Evolutionary conservation across 108 stramenopile species (phyloP), one percentile per base, ranked within the genome.

Genomic region (Nitzschia sp.): DNA sequence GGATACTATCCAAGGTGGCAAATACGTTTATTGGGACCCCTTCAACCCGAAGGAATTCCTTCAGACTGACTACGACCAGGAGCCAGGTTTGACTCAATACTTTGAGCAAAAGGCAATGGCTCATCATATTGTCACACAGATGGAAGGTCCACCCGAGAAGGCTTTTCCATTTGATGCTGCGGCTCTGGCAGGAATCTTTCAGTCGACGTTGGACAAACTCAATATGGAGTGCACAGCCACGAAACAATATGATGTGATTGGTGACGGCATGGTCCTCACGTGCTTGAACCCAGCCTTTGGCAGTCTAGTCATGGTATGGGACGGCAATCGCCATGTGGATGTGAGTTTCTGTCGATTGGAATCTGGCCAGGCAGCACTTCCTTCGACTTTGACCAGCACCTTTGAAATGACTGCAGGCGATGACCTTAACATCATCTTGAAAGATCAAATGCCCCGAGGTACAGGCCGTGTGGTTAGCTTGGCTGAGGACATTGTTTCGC

Each of bases 41-140:
- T 65, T 41, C 41, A 24, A 64, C 8, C 71, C 71, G 1, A 44
- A 39, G 0, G 55, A 26, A 11, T 80, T 73, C 34, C 51, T 70
- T 58, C 70, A 69, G 17, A 52, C 43, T 12, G 85, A 80, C 26
- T 91, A 91, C 51, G 83, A 91, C 39, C 78, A 76, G 43, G 62
- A 51, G 8, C 72, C 79, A 11, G 77, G 83, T 24, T 51, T 83
- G 41, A 73, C 81, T 43, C 90, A 91, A 53, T 91, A 79, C 61
- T 59, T 78, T 26, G 48, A 71, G n/a, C 89, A 91, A 62, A 75
- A 81, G 3, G 77, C 86, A 6, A 24, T 86, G 25, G 89, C 79
- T 3, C 73, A 64, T 25, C 89, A 91, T 51, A 79, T 51, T 26
- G 53, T 91, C 9, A 67, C 73, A 17, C 89, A 88, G 55, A 63